Base-by-base conservation (phyloP, 2,329 filamentous ascomycete species). In the Didymosphaeria variabile region DNA sequence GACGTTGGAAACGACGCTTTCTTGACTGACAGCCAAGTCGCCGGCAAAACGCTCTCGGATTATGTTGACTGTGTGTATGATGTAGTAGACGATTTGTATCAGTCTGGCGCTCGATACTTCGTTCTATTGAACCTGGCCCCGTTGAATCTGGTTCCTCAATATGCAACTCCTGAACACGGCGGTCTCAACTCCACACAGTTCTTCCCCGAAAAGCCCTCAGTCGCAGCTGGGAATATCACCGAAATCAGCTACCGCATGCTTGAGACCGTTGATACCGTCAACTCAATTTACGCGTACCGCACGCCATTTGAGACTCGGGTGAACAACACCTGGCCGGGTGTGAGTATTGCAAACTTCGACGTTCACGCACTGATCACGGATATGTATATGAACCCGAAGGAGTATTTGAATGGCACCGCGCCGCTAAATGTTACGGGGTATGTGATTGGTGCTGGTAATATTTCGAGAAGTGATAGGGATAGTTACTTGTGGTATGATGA, bases 401-500 rank as follows among this genome's bases (percentile, higher is more conserved):
- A 79, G 12, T 93, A 91, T 69, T 78, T 94, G 17, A 87, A 87
- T 62, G 85, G 88, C 1, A 82, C 83, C 0, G 82, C 83, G 2
- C 89, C 90, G 3, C 81, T 86, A 6, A 88, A 92, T 70, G 86
- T 88, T 1, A 86, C 84, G 0, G 85, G 86, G 2, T 55, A 36
- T 0, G 86, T 80, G 46, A 87, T 85, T 57, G 81, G 86, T 47
- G 77, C 85, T 23, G 93, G 90, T 68, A 70, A 79, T 59, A 56
- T 72, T 3, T 74, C 67, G 9, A 77, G 79, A 5, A 65, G 64
- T 7, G 74, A 80, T 23, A 69, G 68, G 36, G 86, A 90, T 66
- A 88, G 85, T 49, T 94, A 86, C 73, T 66, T 92, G 73, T 94
- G 91, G 90, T 91, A 84, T 68, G 91, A 94, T 77, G 86, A 88